Evolutionary conservation across 129 eudicot genomes (phyloP), one percentile per base, ranked within the genome.

Genomic region (Chrysanthemum seticuspe): DNA sequence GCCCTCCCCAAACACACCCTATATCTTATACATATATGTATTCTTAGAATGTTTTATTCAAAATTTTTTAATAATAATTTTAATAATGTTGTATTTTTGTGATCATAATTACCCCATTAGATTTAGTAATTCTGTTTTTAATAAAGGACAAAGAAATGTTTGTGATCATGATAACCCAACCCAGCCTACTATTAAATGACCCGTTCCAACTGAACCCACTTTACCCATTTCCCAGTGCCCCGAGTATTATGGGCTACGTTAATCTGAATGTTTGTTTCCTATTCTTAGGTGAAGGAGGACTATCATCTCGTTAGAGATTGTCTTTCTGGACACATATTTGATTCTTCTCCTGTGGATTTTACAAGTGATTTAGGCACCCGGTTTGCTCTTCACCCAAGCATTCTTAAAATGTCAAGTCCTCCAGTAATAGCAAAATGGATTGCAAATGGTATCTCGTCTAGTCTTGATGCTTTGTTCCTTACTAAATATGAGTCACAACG

Each of bases 271-370:
- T 13, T 54, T 50, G 56, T 79, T 82, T 67, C 40, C 49, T 81
- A 10, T 80, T 69, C 31, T 15, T 40, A 40, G 83, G 9, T 78
- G 78, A 61, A 94, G 98, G 87, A 79, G 65, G 87, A 84, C 31
- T 87, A 81, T 71, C 85, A 49, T 65, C 78, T 86, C 9, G 88
- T 94, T 23, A 86, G 88, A 78, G 96, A 88, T 72, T 94, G 89
- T 76, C 81, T 90, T 76, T 84, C 91, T 61, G 99, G 99, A 34
- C 82, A 81, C 81, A 86, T 90, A 62, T 94, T 85, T 12, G 99
- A 94, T 85, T 94, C 99, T 6, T 18, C 80, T 66, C 99, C 99
- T 6, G 86, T 86, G 15, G 97, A 94, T 82, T 94, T 94, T 48
- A 87, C 95, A 40, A 94, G 97, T 74, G 99, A 94, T 72, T 27